These are phyloP conservation scores for Xylaria longipes DNA, from an alignment of 495 filamentous ascomycete species.

Conservation along the genomic window DNA sequence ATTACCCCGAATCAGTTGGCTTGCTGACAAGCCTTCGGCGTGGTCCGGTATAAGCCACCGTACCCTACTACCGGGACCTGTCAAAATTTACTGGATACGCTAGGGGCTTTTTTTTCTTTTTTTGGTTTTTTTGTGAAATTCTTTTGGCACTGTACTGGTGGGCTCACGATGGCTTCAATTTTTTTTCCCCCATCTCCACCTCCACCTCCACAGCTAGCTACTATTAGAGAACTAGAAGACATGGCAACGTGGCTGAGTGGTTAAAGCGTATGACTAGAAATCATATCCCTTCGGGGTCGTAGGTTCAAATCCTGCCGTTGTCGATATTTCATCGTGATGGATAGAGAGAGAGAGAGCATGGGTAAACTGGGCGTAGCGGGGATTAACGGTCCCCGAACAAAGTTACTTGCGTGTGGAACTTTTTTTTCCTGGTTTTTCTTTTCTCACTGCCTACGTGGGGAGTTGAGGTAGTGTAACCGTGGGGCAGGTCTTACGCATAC, in stretches of 20 bases:
- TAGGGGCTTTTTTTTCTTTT: too few species aligned
- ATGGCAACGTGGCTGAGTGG: constrained; percentile 18
- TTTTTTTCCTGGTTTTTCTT: not conserved
- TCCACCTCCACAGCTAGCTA: not conserved
- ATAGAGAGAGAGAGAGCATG: not conserved
- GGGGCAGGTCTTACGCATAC: constrained; percentile 1
- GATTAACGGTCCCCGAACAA: not conserved
- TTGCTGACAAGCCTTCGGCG: constrained; percentile 7
- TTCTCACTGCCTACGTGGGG: not conserved
- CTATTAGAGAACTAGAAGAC: not conserved
- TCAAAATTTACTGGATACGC: not conserved
- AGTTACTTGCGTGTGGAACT: not conserved
- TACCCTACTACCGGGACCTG: constrained; percentile 6
- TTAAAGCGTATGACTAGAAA: constrained; percentile 9
- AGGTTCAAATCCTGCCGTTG: constrained; percentile 15
- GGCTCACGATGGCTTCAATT: constrained; percentile 5
- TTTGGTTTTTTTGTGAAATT: too few species aligned
- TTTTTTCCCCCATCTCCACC: too few species aligned
- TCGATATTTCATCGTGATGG: not conserved
- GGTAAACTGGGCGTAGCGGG: not conserved
- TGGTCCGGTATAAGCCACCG: constrained; percentile 1
- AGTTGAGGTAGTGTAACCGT: not conserved
- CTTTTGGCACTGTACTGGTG: not conserved
- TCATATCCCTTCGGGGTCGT: constrained; percentile 11
- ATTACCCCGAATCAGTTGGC: not conserved